Evolutionary conservation across 495 filamentous ascomycete genomes (phyloP).

Genomic region (Aspergillus biplanus): DNA sequence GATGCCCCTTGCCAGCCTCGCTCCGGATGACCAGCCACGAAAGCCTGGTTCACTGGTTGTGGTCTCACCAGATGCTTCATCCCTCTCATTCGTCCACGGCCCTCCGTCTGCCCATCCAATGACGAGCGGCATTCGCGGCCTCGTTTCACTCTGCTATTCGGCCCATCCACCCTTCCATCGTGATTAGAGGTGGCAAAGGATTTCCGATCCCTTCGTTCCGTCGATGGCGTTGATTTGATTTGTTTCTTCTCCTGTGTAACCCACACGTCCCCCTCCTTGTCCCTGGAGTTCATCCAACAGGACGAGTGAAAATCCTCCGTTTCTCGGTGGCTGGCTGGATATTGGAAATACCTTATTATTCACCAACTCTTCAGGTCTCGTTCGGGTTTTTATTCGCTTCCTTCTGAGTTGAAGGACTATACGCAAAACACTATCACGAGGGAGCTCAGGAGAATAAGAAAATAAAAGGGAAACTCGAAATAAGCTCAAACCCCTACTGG

Average conservation of each 20-base stretch:
- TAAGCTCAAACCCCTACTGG: not conserved
- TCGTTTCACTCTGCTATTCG: conserved; percentile 4
- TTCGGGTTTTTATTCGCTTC: not conserved
- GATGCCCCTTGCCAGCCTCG: conserved; percentile 7
- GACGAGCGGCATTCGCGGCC: not conserved
- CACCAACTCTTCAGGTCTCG: not conserved
- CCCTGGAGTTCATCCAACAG: not conserved
- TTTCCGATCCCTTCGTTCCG: conserved; percentile 4
- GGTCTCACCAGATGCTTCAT: not conserved
- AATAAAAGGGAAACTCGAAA: not conserved
- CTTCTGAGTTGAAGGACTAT: not conserved
- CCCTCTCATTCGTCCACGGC: conserved; percentile 16
- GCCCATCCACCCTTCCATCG: not conserved
- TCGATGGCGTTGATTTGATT: conserved; percentile 4
- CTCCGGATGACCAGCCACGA: conserved; percentile 5
- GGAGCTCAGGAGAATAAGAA: not conserved
- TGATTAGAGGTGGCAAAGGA: not conserved
- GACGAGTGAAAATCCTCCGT: not conserved
- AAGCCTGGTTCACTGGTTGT: not conserved
- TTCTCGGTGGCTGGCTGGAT: not conserved
- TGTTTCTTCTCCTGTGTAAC: not conserved
- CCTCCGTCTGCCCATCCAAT: conserved; percentile 13
- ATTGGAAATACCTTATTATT: not conserved
- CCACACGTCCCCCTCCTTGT: not conserved
- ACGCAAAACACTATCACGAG: conserved; percentile 2